phyloP scores from a whole-genome alignment of 495 filamentous ascomycete genomes.

The Penicillium fimorum region DNA sequence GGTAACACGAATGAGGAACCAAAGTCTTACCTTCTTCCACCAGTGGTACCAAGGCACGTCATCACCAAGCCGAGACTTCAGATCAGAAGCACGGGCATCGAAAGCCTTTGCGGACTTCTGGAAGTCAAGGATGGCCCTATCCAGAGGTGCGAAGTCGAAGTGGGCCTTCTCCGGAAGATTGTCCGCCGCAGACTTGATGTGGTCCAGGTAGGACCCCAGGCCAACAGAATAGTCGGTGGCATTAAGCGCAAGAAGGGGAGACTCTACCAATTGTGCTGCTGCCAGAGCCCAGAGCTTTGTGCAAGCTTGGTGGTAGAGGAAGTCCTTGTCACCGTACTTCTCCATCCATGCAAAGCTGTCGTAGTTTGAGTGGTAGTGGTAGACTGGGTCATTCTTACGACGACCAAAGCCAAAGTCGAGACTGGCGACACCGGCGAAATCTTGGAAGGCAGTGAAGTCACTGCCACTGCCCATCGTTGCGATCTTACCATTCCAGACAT shows the following conservation, averaged over 20 bases:
- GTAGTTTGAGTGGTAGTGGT: conserved; percentile 79
- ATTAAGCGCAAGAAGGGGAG: conserved; percentile 47
- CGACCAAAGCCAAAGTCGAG: conserved; percentile 59
- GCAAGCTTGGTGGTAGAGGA: conserved; percentile 59
- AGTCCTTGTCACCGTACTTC: conserved; percentile 61
- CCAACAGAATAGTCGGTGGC: conserved; percentile 48
- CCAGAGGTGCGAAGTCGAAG: conserved; percentile 49
- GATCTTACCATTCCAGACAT: conserved; percentile 61
- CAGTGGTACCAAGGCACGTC: conserved; percentile 74
- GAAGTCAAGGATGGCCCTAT: conserved; percentile 48
- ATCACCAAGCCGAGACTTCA: conserved; percentile 49
- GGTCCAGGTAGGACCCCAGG: conserved; percentile 51
- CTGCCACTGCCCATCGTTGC: conserved; percentile 66
- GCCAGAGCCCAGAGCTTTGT: conserved; percentile 57
- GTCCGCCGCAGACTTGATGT: conserved; percentile 47
- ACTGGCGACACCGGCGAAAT: conserved; percentile 66
- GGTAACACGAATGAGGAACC: conserved; percentile 49
- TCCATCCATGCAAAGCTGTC: conserved; percentile 78
- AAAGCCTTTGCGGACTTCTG: conserved; percentile 48
- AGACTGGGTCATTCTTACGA: conserved; percentile 51
- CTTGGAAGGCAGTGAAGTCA: conserved; percentile 75
- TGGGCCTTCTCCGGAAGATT: conserved; percentile 20
- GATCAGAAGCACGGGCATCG: conserved; percentile 53
- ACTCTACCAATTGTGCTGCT: conserved; percentile 47
- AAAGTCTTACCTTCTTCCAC: conserved; percentile 65